Conservation (phyloP, 257 asterid genomes). For the Primulina tabacum region DNA sequence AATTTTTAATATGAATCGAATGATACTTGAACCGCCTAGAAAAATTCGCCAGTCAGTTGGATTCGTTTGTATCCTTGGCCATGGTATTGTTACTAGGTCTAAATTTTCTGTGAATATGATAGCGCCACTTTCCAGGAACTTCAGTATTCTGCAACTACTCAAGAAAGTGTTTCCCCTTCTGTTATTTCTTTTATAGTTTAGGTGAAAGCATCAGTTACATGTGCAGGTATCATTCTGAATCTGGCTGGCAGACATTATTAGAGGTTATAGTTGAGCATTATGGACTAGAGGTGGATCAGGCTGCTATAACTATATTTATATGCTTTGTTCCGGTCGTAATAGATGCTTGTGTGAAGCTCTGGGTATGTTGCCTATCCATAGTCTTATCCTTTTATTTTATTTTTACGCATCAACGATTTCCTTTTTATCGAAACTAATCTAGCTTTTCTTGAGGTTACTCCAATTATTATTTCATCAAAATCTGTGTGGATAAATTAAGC, state of each 20-base stretch:
- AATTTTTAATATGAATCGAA: background rate
- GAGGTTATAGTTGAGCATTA: conserved; percentile 79
- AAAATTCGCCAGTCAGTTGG: background rate
- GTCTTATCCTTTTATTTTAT: background rate
- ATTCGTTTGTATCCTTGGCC: background rate
- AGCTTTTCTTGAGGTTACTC: conserved; percentile 7
- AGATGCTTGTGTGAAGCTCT: conserved; percentile 89
- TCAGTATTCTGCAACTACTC: background rate
- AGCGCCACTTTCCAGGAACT: background rate
- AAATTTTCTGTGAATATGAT: background rate
- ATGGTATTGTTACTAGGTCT: background rate
- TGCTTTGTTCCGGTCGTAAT: conserved; percentile 71
- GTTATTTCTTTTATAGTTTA: conserved; percentile 2
- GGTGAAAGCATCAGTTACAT: conserved; percentile 6
- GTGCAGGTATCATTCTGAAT: conserved; percentile 92
- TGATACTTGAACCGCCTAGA: background rate
- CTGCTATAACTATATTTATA: conserved; percentile 64
- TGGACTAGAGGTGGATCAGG: conserved; percentile 73
- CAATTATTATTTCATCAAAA: background rate
- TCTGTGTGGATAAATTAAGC: background rate
- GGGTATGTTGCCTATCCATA: conserved; percentile 59
- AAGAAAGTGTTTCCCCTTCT: background rate
- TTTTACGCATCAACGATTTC: background rate
- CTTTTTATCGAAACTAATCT: conserved; percentile 8
- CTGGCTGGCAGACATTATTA: conserved; percentile 85